Evolutionary conservation across 2,329 filamentous ascomycete genomes (phyloP).

Genomic region (Fusarium albidum): DNA sequence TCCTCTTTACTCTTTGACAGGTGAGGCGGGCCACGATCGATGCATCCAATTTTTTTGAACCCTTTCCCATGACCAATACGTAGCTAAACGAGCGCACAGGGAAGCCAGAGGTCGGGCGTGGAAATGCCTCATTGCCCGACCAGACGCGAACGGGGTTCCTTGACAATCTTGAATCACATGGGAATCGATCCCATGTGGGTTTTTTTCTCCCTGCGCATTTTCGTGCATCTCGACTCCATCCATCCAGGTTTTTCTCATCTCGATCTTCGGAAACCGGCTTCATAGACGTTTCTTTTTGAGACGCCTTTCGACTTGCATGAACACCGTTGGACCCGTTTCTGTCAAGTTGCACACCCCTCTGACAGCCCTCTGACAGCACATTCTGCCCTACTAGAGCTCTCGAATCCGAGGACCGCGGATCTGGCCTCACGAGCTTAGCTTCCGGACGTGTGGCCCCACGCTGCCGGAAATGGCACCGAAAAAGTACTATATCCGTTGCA

Average conservation of each 20-base stretch:
- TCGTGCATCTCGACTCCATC: slow-evolving; percentile 3
- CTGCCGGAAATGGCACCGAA: slow-evolving; percentile 7
- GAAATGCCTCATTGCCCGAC: slow-evolving; percentile 34
- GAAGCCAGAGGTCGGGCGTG: slow-evolving; percentile 19
- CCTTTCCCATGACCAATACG: slow-evolving; percentile 13
- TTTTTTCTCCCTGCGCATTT: slow-evolving; percentile 13
- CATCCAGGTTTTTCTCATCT: slow-evolving; percentile 5
- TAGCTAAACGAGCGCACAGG: slow-evolving; percentile 16
- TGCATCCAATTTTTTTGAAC: background rate
- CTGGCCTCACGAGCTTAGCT: slow-evolving; percentile 1
- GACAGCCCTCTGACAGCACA: background rate
- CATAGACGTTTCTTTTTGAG: background rate
- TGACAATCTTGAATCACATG: background rate
- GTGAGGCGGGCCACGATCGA: background rate
- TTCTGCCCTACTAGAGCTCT: slow-evolving; percentile 19
- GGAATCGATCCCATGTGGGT: slow-evolving; percentile 2
- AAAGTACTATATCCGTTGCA: slow-evolving; percentile 4
- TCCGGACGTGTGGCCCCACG: slow-evolving; percentile 20
- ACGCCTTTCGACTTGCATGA: slow-evolving; percentile 9
- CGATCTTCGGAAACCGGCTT: background rate
- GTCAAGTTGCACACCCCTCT: too few relatives aligned
- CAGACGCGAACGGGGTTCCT: slow-evolving; percentile 10
- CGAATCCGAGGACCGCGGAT: slow-evolving; percentile 16
- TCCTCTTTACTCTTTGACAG: slow-evolving; percentile 3
- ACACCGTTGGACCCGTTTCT: slow-evolving; percentile 13